Base-by-base conservation (phyloP, 768 basidiomycete species). In the Pilatotrama ljubarskyi region DNA sequence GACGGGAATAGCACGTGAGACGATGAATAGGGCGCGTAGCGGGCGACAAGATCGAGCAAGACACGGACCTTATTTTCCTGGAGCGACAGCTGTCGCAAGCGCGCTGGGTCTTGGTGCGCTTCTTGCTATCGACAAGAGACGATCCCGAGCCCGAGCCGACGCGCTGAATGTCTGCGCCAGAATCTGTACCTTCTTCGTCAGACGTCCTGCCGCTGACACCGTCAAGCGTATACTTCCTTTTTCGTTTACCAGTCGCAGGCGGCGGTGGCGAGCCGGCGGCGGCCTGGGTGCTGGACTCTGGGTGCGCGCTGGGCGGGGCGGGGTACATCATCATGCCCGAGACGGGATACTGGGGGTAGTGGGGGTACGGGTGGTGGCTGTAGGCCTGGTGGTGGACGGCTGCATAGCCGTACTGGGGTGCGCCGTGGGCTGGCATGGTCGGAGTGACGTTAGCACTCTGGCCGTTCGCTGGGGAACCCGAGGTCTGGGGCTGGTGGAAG, bases 21-120 rank as follows among this genome's bases (percentile, higher is more conserved):
- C 36, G 37, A 55, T 61, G 42, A 60, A 50, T 60, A 29, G 55
- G 43, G 26, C n/a, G 38, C 51, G 44, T 40, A 43, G 55, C 57
- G 44, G 54, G 38, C 20, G 29, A 58, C n/a, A 25, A 26, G n/a
- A 25, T 22, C 36, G 37, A 25, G 61, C 18, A 38, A 41, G 51
- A 50, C 10, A 68, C 80, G 66, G 43, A 82, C 79, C 93, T 83
- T 71, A 96, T 95, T 81, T 96, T 95, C 62, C 93, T 87, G 69
- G 84, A 87, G 48, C 93, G 85, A 75, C 93, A 95, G 38, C 89
- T 90, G 72, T 96, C 94, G 70, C 94, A 96, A 7, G 94, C 94
- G 51, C 94, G 85, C 71, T 90, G 89, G 13, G 92, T 96, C 77
- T 96, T 96, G 13, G 91, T 92, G 55, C 93, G 87, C 74, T 95